Evolutionary conservation across 257 asterid species (phyloP), one percentile per base, ranked within the genome.

Genomic region (Apocynum venetum): DNA sequence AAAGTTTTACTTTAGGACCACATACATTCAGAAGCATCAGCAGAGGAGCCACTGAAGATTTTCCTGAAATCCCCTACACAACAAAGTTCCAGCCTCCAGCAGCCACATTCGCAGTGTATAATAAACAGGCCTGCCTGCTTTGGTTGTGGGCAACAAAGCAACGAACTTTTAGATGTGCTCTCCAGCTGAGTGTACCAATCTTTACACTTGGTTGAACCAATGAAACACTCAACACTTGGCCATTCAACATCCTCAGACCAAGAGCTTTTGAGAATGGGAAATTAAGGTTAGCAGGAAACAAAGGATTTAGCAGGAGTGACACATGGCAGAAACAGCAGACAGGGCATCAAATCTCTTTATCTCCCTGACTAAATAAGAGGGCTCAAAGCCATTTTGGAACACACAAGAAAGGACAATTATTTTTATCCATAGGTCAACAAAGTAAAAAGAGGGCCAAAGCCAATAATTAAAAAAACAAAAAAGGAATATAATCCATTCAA

Each of bases 131-230:
- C 49, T 19, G 15, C 35, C 49, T 66, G 31, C 12, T 7, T 36
- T 2, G 40, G 47, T 67, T 44, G 61, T 44, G 48, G 73, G 44
- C 80, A 77, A 44, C 31, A 70, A 46, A 69, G 76, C 61, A 46
- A 35, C 31, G 38, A 25, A 49, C 82, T 65, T 81, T 64, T 44
- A 53, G 74, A 69, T 77, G 85, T 85, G 94, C 88, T 80, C 71
- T 82, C 81, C 89, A 89, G 89, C 89, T 82, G 76, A 83, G 82
- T 79, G 76, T 74, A 75, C 82, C 84, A 66, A 61, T 59, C 79
- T 60, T 76, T 71, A 46, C 76, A 73, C 77, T 68, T 71, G 64
- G 53, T 17, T 46, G 41, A 70, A 36, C 86, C 78, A 80, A 80
- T 82, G 72, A 57, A 70, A 77, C 60, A 14, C 74, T 71, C 75